Evolutionary conservation across 2,329 filamentous ascomycete genomes (phyloP).

Genomic region (Fusarium ambrosium): DNA sequence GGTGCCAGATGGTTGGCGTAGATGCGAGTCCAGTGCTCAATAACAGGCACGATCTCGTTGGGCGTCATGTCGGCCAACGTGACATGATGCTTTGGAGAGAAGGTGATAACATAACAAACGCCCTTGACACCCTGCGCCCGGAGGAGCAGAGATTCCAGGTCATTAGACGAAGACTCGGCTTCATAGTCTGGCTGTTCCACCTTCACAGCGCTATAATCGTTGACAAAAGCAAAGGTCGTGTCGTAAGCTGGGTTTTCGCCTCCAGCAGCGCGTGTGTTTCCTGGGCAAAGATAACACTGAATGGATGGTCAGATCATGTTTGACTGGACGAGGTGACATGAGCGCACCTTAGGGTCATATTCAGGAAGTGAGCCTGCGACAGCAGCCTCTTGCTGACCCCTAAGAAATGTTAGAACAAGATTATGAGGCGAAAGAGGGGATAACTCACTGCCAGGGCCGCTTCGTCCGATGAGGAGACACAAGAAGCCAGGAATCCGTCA

Average conservation of each 20-base stretch:
- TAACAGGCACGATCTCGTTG: constrained; percentile 81
- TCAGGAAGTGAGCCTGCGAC: constrained; percentile 78
- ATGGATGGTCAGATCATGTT: constrained; percentile 14
- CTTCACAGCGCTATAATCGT: constrained; percentile 97
- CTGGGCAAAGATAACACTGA: constrained; percentile 93
- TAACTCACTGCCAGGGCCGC: constrained; percentile 93
- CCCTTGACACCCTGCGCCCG: constrained; percentile 89
- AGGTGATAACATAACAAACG: constrained; percentile 97
- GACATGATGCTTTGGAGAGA: constrained; percentile 89
- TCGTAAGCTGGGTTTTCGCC: constrained; percentile 89
- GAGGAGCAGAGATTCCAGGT: constrained; percentile 81
- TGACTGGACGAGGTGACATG: constrained; percentile 19
- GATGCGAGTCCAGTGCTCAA: constrained; percentile 92
- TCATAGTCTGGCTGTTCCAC: constrained; percentile 88
- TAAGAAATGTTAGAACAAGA: constrained; percentile 51
- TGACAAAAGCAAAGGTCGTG: constrained; percentile 93
- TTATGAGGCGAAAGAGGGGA: neutral
- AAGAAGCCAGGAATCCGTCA: constrained; percentile 91
- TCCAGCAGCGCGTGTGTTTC: constrained; percentile 89
- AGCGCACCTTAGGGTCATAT: constrained; percentile 79
- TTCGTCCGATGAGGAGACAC: constrained; percentile 97
- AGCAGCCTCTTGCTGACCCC: constrained; percentile 82
- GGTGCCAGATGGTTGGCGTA: constrained; percentile 86
- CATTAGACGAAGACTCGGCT: constrained; percentile 59
- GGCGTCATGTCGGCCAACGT: constrained; percentile 92